These are phyloP conservation scores for Nissolia schottii DNA, from an alignment of 306 rosid genomes.

Conservation along the genomic window DNA sequence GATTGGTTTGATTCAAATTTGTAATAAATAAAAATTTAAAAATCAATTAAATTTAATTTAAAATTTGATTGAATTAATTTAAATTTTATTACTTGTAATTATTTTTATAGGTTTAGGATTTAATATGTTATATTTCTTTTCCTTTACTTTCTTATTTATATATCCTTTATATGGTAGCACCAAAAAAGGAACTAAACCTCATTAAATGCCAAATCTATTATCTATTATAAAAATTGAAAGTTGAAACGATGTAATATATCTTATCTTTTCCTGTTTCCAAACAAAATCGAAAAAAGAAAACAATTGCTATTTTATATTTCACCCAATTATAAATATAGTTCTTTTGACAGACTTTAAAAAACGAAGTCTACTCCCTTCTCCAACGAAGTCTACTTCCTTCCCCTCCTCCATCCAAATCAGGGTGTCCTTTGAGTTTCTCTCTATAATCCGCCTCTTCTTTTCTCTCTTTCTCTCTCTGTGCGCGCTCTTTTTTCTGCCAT, in stretches of 20 bases:
- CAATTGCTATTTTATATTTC: not conserved
- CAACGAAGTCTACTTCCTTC: not conserved
- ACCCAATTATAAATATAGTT: not conserved
- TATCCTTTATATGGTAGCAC: too few species aligned
- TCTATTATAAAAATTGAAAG: not conserved
- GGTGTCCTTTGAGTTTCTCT: not conserved
- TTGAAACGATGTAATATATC: too few species aligned
- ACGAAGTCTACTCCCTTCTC: not conserved
- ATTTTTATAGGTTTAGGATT: too few species aligned
- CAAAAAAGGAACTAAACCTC: not conserved
- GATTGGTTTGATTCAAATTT: too few species aligned
- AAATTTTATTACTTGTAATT: too few species aligned
- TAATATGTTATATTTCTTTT: too few species aligned
- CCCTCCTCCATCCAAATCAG: not conserved
- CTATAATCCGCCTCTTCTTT: slow-evolving; percentile 19
- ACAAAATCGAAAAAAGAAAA: not conserved
- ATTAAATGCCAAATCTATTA: not conserved
- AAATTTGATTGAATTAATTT: too few species aligned
- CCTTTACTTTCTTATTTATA: not conserved
- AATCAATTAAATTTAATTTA: too few species aligned
- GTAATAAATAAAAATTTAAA: too few species aligned
- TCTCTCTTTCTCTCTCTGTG: not conserved
- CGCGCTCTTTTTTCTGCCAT: slow-evolving; percentile 33
- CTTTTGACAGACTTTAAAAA: not conserved
- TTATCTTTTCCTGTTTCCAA: not conserved